These are phyloP conservation scores for Serendipita sp. DNA, from an alignment of 1,284 basidiomycete species.

Conservation along the genomic window DNA sequence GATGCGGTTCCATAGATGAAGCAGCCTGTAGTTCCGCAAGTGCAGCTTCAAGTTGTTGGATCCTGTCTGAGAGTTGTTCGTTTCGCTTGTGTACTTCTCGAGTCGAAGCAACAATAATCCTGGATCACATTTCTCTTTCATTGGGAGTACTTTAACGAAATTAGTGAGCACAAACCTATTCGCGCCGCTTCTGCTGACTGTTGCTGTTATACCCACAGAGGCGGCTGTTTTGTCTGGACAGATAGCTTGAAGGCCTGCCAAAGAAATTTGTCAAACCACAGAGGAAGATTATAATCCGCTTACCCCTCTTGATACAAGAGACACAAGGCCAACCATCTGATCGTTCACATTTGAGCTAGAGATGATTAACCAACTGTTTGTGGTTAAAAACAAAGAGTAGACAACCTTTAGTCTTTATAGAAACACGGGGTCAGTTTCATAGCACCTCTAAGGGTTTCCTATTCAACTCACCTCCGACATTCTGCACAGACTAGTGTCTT, in stretches of 20 bases:
- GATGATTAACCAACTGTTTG: no score
- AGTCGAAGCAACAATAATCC: constrained; percentile 53
- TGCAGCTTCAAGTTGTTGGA: constrained; percentile 50
- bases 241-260: no score
- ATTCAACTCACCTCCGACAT: constrained; percentile 36
- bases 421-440: constrained; percentile 10
- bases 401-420: constrained; percentile 32
- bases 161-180: no score
- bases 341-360: neutral
- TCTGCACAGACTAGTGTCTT: constrained; percentile 41
- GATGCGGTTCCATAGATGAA: constrained; percentile 33
- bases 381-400: no score
- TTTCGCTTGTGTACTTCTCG: constrained; percentile 56
- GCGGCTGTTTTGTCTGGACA: no score
- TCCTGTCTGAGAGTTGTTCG: constrained; percentile 38
- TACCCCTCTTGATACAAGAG: neutral
- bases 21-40: constrained; percentile 36
- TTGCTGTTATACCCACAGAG: no score
- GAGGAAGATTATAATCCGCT: no score
- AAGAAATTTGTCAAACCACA: no score
- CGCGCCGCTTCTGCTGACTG: no score
- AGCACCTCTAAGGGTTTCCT: neutral
- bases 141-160: constrained; percentile 9
- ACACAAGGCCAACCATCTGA: neutral
- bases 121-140: constrained; percentile 15